These are phyloP conservation scores for Ramicandelaber brevisporus DNA, from an alignment of 192 early-diverging fungal genomes.

Conservation along the genomic window DNA sequence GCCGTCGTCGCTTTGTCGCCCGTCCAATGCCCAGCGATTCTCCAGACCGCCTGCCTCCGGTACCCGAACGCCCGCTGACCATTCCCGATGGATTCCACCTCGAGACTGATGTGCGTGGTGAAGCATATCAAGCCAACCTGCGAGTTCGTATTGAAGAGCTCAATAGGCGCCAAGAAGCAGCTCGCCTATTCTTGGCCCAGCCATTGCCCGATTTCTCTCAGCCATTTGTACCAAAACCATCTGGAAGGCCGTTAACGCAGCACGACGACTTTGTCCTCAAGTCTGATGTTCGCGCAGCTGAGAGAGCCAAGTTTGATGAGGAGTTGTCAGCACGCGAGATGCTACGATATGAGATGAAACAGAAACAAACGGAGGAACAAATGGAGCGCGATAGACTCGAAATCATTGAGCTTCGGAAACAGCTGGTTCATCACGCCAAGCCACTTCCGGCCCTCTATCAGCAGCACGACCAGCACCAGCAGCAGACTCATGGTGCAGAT, in stretches of 20 bases:
- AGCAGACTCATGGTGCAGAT: too few relatives aligned
- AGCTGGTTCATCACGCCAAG: too few relatives aligned
- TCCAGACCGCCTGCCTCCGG: slow-evolving; percentile 17
- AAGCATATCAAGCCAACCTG: slow-evolving; percentile 13
- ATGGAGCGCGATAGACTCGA: too few relatives aligned
- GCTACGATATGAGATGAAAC: too few relatives aligned
- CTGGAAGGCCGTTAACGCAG: slow-evolving; percentile 14
- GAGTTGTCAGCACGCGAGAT: too few relatives aligned
- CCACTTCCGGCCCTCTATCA: too few relatives aligned
- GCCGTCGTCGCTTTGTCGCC: slow-evolving; percentile 20
- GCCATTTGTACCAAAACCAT: slow-evolving; percentile 33
- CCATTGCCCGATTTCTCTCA: slow-evolving; percentile 17
- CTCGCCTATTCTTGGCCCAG: slow-evolving; percentile 24
- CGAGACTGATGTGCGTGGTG: slow-evolving; percentile 22
- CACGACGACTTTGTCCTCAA: slow-evolving; percentile 18
- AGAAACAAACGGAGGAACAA: too few relatives aligned
- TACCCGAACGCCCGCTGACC: slow-evolving; percentile 8
- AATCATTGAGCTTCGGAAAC: too few relatives aligned
- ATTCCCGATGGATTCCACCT: slow-evolving; percentile 34
- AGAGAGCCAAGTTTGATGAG: slow-evolving; percentile 35
- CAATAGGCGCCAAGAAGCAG: slow-evolving; percentile 9
- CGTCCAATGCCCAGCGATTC: slow-evolving; percentile 20
- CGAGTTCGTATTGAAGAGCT: slow-evolving; percentile 17
- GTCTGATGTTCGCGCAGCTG: slow-evolving; percentile 31
- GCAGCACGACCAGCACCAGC: too few relatives aligned